Conservation (phyloP, 768 basidiomycete genomes). For the Lactarius vividus region DNA sequence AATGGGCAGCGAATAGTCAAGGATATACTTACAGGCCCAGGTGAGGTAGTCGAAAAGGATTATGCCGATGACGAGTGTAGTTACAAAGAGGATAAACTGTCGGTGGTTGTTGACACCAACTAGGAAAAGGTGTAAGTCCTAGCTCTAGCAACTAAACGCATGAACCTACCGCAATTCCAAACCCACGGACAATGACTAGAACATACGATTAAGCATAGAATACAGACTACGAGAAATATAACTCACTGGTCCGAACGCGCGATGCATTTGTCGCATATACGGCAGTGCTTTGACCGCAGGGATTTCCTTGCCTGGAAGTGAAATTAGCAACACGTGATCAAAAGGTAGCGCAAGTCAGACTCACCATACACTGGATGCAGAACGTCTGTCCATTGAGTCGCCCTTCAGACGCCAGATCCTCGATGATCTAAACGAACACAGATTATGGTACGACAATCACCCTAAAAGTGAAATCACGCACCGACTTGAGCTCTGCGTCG, state of each 20-base stretch:
- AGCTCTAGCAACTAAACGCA: not conserved
- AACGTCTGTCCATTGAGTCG: constrained; percentile 94
- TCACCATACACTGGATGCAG: constrained; percentile 91
- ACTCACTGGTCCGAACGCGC: constrained; percentile 92
- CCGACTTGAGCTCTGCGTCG: constrained; percentile 85
- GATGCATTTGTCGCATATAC: constrained; percentile 85
- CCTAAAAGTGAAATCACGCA: constrained; percentile 39
- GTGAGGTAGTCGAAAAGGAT: constrained; percentile 79
- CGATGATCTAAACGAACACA: constrained; percentile 61
- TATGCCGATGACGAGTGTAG: constrained; percentile 80
- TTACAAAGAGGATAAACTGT: constrained; percentile 92
- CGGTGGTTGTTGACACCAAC: constrained; percentile 94
- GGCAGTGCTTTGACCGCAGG: constrained; percentile 92
- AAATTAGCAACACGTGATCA: not conserved
- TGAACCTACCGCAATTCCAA: constrained; percentile 87
- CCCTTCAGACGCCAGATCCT: constrained; percentile 85
- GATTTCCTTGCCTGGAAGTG: constrained; percentile 72
- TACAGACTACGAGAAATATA: not conserved
- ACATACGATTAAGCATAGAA: constrained; percentile 13
- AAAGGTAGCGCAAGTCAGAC: constrained; percentile 25
- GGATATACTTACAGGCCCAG: constrained; percentile 64
- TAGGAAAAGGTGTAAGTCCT: constrained; percentile 32
- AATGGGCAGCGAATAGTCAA: constrained; percentile 2
- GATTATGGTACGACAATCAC: too few species aligned
- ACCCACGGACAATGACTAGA: constrained; percentile 96